phyloP scores from a whole-genome alignment of 352 stramenopile genomes.

The Elongisporangium undulatum region DNA sequence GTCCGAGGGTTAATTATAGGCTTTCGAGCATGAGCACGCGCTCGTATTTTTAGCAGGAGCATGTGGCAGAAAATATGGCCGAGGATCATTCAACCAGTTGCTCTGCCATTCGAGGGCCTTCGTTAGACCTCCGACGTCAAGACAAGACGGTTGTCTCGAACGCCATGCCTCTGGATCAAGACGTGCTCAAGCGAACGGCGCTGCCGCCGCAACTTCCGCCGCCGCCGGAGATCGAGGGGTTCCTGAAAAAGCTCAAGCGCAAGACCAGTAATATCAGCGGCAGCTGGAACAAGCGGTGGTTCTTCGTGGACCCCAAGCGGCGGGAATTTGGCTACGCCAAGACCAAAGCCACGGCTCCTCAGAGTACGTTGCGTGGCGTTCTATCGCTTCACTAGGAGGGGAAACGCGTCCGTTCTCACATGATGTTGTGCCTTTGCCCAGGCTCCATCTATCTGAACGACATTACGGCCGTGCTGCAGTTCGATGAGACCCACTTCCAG shows the following conservation, averaged over 20 bases:
- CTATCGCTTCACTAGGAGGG: not conserved
- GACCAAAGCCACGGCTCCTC: slow-evolving; percentile 33
- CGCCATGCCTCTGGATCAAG: not conserved
- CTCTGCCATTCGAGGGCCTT: not conserved
- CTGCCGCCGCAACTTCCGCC: slow-evolving; percentile 39
- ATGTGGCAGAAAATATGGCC: not conserved
- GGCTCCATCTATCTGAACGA: slow-evolving; percentile 83
- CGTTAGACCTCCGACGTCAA: not conserved
- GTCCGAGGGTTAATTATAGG: not conserved
- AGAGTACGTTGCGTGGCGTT: slow-evolving; percentile 28
- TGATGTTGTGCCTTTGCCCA: slow-evolving; percentile 8
- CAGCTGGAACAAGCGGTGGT: slow-evolving; percentile 86
- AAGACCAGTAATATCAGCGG: slow-evolving; percentile 73
- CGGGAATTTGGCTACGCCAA: slow-evolving; percentile 74
- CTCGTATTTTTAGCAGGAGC: not conserved
- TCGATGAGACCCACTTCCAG: slow-evolving; percentile 84
- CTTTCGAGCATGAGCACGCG: not conserved
- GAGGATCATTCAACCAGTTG: not conserved
- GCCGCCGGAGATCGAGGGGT: slow-evolving; percentile 78
- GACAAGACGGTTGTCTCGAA: not conserved
- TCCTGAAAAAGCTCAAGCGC: slow-evolving; percentile 86
- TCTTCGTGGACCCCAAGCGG: slow-evolving; percentile 75
- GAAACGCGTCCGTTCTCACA: not conserved
- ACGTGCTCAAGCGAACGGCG: not conserved
- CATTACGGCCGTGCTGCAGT: slow-evolving; percentile 83